These are phyloP conservation scores for Mycena olivaceomarginata DNA, from an alignment of 768 basidiomycete species.

Conservation along the genomic window DNA sequence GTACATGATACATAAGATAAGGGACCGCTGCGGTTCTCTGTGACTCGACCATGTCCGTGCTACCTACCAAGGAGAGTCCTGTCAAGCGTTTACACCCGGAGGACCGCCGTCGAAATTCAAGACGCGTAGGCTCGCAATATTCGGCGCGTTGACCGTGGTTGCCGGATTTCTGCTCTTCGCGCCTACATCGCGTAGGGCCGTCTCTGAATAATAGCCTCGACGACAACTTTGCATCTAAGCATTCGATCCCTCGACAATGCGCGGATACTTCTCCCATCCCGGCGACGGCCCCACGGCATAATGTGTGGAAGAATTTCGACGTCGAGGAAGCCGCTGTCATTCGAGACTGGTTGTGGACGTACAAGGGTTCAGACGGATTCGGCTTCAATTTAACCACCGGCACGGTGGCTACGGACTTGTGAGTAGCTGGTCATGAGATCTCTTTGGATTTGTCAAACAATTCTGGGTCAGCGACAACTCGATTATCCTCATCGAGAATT, in stretches of 20 bases:
- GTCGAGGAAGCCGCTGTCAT: constrained; percentile 42
- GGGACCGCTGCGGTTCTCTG: not conserved
- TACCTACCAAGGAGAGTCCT: constrained; percentile 23
- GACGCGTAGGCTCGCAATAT: constrained; percentile 33
- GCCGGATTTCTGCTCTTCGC: constrained; percentile 33
- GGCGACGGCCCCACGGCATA: constrained; percentile 32
- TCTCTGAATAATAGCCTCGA: constrained; percentile 19
- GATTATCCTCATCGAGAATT: constrained; percentile 41
- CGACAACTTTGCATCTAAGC: not conserved
- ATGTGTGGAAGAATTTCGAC: constrained; percentile 45
- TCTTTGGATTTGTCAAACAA: not conserved
- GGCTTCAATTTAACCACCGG: constrained; percentile 35
- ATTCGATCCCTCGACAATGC: constrained; percentile 28
- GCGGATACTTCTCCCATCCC: constrained; percentile 39
- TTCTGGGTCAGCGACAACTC: constrained; percentile 35
- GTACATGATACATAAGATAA: constrained; percentile 5
- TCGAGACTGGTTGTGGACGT: constrained; percentile 38
- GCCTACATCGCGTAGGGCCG: not conserved
- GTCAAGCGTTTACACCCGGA: not conserved
- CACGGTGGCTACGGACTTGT: constrained; percentile 39
- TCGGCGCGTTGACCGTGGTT: constrained; percentile 16
- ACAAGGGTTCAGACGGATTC: constrained; percentile 26
- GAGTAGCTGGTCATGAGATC: not conserved
- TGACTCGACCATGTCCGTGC: constrained; percentile 31
- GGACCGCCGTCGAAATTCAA: not conserved